These are phyloP conservation scores for Rhizoclosmatium globosum DNA, from an alignment of 192 early-diverging fungal genomes.

Conservation along the genomic window DNA sequence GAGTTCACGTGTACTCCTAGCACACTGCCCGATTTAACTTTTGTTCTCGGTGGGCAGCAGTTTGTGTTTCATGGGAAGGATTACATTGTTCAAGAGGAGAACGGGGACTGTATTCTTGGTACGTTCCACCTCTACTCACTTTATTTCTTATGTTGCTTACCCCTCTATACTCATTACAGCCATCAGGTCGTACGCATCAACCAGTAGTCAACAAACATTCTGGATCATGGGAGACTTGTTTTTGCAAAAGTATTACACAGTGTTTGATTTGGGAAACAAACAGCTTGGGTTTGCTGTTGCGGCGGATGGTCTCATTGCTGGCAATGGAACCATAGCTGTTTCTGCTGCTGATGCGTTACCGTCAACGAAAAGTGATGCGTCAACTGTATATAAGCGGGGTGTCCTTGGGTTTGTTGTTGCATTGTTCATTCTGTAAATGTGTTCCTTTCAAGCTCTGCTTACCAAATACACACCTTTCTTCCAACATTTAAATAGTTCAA, in stretches of 20 bases:
- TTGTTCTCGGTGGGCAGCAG: background rate
- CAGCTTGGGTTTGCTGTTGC: slow-evolving; percentile 37
- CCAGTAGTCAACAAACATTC: slow-evolving; percentile 13
- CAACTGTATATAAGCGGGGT: no score
- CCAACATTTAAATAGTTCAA: no score
- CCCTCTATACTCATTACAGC: background rate
- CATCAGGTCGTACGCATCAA: background rate
- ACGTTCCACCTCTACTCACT: background rate
- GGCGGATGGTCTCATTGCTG: slow-evolving; percentile 7
- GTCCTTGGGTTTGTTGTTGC: no score
- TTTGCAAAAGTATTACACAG: slow-evolving; percentile 12
- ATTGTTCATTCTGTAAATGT: no score
- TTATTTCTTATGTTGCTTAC: background rate
- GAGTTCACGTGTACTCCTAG: background rate
- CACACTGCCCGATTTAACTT: slow-evolving; percentile 1
- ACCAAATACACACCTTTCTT: no score
- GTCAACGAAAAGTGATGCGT: no score
- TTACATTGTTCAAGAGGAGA: slow-evolving; percentile 8
- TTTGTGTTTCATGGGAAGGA: background rate
- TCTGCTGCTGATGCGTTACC: no score
- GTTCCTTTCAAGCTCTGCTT: no score
- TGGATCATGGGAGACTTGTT: slow-evolving; percentile 47
- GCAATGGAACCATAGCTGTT: background rate
- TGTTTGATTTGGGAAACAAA: slow-evolving; percentile 32
- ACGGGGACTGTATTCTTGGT: slow-evolving; percentile 17